Evolutionary conservation across 2,329 filamentous ascomycete species (phyloP), one percentile per base, ranked within the genome.

Genomic region (Lecanicillium sp.): DNA sequence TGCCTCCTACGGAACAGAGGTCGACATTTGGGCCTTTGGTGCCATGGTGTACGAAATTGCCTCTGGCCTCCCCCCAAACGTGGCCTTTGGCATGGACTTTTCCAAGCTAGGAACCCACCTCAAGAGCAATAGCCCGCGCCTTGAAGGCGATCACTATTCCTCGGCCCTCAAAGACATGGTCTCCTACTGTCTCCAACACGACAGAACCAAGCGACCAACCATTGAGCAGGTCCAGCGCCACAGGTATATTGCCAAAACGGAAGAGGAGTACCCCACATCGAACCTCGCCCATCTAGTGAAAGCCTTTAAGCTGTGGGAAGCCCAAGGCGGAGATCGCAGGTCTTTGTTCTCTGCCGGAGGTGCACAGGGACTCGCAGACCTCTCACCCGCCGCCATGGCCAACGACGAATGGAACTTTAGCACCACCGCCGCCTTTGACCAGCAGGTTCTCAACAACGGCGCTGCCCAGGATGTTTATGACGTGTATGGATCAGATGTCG

Each of bases 1-100:
- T 4, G 68, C 73, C 9, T 77, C 78, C 5, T 84, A 84, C 54
- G 81, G 81, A 42, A 81, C 78, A 12, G 80, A 83, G 51, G 78
- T 84, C 31, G 86, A 92, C 50, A 87, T 89, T 36, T 92, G 87
- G 86, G 84, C 86, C 3, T 88, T 87, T 55, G 87, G 86, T 2
- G 84, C 84, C 44, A 84, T 88, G 57, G 70, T 87, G 2, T 87
- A 78, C 51, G 86, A 92, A 58, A 85, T 90, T 58, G 84, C 86
- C 1, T 87, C 82, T 4, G 86, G 86, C 1, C 65, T 81, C 14
- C 84, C 85, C 3, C 86, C 86, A 0, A 84, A 84, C 47, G 78
- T 76, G 30, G 66, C 66, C 31, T 68, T 76, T 33, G 74, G 67
- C 44, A 61, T 63, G 47, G 55, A 62, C 43, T 55, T 61, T 36